Percentiles rank a stretch among this genome's conserved stretches.
These are phyloP conservation scores for Chenopodium formosanum DNA, from an alignment of 148 eudicot genomes.

Conservation along the genomic window DNA sequence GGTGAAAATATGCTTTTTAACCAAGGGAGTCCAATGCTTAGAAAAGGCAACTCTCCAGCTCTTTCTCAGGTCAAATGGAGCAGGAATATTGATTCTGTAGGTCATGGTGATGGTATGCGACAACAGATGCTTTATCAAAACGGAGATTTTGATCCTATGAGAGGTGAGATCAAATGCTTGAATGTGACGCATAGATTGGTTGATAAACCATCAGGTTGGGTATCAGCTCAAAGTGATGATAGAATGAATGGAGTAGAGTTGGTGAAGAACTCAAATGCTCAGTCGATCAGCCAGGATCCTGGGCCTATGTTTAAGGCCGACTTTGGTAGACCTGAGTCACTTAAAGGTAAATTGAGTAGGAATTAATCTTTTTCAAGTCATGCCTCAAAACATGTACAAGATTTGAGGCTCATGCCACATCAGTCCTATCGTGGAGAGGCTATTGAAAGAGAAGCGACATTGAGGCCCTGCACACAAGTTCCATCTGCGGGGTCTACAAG, in stretches of 20 bases:
- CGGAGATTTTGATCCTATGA: background rate
- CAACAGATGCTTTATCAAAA: background rate
- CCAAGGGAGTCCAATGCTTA: conserved; percentile 8
- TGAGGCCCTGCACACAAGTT: conserved; percentile 17
- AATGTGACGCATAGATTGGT: background rate
- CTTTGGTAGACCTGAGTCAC: conserved; percentile 24
- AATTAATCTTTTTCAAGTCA: conserved; percentile 20
- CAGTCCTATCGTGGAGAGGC: conserved; percentile 10
- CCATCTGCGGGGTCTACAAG: conserved; percentile 22
- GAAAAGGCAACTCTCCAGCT: background rate
- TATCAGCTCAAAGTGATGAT: background rate
- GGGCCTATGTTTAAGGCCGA: conserved; percentile 20
- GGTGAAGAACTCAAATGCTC: conserved; percentile 4
- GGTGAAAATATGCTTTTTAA: background rate
- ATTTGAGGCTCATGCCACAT: conserved; percentile 24
- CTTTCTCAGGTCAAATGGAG: background rate
- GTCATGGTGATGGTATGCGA: background rate
- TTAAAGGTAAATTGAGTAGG: conserved; percentile 6
- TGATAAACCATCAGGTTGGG: background rate
- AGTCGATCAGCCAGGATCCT: conserved; percentile 16
- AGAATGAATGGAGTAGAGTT: background rate
- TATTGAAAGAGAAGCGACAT: conserved; percentile 9
- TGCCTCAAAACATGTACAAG: conserved; percentile 26
- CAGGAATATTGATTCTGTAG: background rate
- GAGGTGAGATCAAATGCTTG: conserved; percentile 4